A percentile compares a stretch with the other conserved stretches of the same genome.
These are phyloP conservation scores for Chalaropsis thielavioides DNA, from an alignment of 2,329 filamentous ascomycete species.

Conservation along the genomic window DNA sequence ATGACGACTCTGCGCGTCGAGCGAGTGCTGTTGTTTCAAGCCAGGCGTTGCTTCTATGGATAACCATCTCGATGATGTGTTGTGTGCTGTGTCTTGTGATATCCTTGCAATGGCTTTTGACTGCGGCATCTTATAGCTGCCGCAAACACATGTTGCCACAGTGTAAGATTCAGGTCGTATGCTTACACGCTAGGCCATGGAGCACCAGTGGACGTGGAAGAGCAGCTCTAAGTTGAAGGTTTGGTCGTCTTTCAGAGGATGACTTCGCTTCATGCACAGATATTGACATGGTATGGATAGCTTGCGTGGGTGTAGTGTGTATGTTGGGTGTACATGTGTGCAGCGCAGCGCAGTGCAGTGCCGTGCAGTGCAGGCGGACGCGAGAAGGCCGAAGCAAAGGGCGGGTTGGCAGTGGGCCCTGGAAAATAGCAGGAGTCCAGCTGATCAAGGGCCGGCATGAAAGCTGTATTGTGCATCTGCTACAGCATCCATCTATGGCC, in stretches of 20 bases:
- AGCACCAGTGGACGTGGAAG: not conserved
- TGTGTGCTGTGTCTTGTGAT: no score
- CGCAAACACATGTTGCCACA: not conserved
- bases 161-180: not conserved
- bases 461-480: not conserved
- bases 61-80: no score
- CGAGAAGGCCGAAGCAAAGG: not conserved
- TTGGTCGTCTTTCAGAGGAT: not conserved
- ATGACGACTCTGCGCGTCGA: no score
- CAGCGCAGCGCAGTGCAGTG: not conserved
- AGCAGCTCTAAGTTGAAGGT: not conserved
- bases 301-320: not conserved
- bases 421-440: not conserved
- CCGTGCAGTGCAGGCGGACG: not conserved
- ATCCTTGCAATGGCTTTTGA: not conserved
- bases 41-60: no score
- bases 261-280: not conserved
- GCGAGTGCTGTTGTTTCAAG: no score
- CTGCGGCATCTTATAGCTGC: not conserved
- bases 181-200: not conserved
- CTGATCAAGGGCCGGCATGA: not conserved
- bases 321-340: not conserved
- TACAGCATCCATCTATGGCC: no score
- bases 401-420: not conserved
- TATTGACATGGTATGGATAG: not conserved